phyloP scores from a whole-genome alignment of 345 rosid genomes.

The Tarenaya hassleriana region DNA sequence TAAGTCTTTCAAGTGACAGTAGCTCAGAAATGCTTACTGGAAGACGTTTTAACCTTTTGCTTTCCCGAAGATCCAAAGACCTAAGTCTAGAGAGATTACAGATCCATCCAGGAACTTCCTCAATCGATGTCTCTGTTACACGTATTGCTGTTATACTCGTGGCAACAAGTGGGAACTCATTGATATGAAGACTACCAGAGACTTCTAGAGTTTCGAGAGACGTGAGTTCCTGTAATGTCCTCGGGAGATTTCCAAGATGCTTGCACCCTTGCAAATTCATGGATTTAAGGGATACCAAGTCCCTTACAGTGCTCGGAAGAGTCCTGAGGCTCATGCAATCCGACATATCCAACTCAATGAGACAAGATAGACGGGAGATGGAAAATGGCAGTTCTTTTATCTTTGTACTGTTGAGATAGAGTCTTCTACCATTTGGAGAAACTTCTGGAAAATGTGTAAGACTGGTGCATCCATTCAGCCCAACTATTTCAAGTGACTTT shows the following conservation, averaged over 20 bases:
- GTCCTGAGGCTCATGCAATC: constrained; percentile 26
- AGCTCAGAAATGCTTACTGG: constrained; percentile 26
- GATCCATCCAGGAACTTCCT: constrained; percentile 25
- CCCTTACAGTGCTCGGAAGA: constrained; percentile 25
- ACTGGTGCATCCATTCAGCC: constrained; percentile 23
- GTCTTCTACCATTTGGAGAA: constrained; percentile 16
- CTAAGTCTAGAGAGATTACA: constrained; percentile 21
- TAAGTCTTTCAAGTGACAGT: constrained; percentile 24
- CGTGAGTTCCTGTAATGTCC: constrained; percentile 20
- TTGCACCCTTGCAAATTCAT: constrained; percentile 24
- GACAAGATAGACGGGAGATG: constrained; percentile 18
- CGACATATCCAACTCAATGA: constrained; percentile 17
- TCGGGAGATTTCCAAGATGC: constrained; percentile 30
- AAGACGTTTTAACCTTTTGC: constrained; percentile 20
- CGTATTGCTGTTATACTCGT: constrained; percentile 15
- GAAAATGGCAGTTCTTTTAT: constrained; percentile 29
- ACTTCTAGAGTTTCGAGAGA: constrained; percentile 25
- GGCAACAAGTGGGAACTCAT: constrained; percentile 23
- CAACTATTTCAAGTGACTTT: constrained; percentile 24
- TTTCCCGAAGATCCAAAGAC: constrained; percentile 21
- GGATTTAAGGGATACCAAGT: constrained; percentile 23
- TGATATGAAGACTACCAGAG: constrained; percentile 22
- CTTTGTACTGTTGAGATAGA: constrained; percentile 19
- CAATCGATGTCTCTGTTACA: constrained; percentile 26
- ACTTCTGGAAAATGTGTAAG: constrained; percentile 23